These are phyloP conservation scores for Suhomyces terraborum DNA, from an alignment of 1,139 yeast genomes.

Conservation along the genomic window DNA sequence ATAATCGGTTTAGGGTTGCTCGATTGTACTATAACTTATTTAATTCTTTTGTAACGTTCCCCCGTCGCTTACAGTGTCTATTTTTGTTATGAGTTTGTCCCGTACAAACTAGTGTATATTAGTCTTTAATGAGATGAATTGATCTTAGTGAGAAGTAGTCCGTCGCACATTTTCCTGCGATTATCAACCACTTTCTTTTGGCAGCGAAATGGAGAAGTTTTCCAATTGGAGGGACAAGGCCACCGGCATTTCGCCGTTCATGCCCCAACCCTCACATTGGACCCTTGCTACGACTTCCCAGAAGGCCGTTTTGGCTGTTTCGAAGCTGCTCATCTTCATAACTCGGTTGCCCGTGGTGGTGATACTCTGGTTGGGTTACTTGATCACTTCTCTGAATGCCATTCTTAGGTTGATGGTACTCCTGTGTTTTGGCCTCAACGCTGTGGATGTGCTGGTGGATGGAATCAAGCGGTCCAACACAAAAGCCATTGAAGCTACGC, in stretches of 20 bases:
- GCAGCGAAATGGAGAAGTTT: conserved; percentile 68
- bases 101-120: conserved; percentile 21
- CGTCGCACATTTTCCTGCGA: conserved; percentile 3
- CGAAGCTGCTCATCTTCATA: conserved; percentile 24
- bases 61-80: conserved; percentile 7
- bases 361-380: conserved; percentile 10
- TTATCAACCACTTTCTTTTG: background rate
- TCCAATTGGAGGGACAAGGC: conserved; percentile 77
- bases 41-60: conserved; percentile 16
- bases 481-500: conserved; percentile 30
- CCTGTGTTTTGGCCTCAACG: conserved; percentile 30
- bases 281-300: conserved; percentile 5
- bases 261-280: conserved; percentile 41
- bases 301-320: conserved; percentile 10
- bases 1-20: conserved; percentile 37
- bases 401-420: conserved; percentile 13
- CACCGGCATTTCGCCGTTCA: conserved; percentile 80
- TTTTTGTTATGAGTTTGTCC: conserved; percentile 15
- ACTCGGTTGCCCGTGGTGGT: conserved; percentile 29
- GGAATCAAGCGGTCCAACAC: conserved; percentile 52
- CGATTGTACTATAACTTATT: conserved; percentile 16
- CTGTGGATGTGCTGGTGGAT: conserved; percentile 47
- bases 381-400: conserved; percentile 13
- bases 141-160: conserved; percentile 9
- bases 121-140: conserved; percentile 21